Conservation (phyloP, 345 rosid species). For the Moringa oleifera region DNA sequence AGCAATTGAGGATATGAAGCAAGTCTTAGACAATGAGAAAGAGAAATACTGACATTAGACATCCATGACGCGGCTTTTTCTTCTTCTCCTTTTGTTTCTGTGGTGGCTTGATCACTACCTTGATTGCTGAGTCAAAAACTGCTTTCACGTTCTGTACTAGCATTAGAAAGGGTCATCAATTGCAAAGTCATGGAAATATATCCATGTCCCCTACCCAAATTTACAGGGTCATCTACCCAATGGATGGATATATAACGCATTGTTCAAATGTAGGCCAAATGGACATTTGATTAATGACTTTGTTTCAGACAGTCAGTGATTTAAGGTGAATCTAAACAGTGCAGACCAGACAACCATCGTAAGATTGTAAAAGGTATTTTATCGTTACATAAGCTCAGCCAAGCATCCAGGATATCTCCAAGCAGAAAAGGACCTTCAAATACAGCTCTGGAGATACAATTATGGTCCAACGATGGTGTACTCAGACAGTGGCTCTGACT, state of each 20-base stretch:
- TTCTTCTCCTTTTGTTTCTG: constrained; percentile 74
- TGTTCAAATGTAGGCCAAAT: no score
- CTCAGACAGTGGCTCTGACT: no score
- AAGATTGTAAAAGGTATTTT: not conserved
- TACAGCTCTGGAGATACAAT: not conserved
- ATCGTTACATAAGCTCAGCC: not conserved
- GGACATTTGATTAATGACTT: not conserved
- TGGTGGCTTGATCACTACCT: constrained; percentile 79
- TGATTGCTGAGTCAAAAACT: constrained; percentile 93
- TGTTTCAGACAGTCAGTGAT: no score
- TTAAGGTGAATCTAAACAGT: no score
- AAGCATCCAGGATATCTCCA: not conserved
- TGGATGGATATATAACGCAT: not conserved
- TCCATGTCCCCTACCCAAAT: not conserved
- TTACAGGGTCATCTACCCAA: not conserved
- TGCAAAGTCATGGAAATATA: not conserved
- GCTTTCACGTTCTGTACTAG: constrained; percentile 83
- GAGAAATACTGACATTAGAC: constrained; percentile 57
- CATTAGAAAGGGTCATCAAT: constrained; percentile 6
- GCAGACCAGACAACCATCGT: no score
- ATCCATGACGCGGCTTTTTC: constrained; percentile 57
- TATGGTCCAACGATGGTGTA: no score
- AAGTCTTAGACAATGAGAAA: constrained; percentile 5
- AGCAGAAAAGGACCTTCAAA: not conserved
- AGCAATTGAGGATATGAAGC: no score